These are phyloP conservation scores for Fusarium sp. DNA, from an alignment of 2,329 filamentous ascomycete genomes.

Conservation along the genomic window DNA sequence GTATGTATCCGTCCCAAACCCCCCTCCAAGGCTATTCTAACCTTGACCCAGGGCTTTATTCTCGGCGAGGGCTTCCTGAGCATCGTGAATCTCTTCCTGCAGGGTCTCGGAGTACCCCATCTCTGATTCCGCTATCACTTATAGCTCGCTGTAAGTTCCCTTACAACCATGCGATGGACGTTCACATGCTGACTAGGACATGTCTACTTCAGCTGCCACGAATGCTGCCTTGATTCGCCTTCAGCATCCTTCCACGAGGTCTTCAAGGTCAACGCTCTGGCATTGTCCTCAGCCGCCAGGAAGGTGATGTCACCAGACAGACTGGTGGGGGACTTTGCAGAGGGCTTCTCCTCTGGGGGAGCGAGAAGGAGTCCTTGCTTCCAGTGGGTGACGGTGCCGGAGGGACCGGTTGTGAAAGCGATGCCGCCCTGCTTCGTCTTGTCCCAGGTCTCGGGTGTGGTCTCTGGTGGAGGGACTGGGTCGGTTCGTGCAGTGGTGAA, in stretches of 20 bases:
- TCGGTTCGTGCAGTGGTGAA: slow-evolving; percentile 71
- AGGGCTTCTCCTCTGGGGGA: slow-evolving; percentile 63
- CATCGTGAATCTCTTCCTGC: slow-evolving; percentile 85
- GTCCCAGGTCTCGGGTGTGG: slow-evolving; percentile 69
- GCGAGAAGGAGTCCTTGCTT: slow-evolving; percentile 80
- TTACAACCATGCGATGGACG: background rate
- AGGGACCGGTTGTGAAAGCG: slow-evolving; percentile 89
- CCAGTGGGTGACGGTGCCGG: slow-evolving; percentile 84
- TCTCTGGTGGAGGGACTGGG: slow-evolving; percentile 58
- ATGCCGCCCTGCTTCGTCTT: slow-evolving; percentile 66
- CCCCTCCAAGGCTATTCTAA: slow-evolving; percentile 13
- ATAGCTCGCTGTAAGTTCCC: background rate
- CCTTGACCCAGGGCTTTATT: slow-evolving; percentile 72
- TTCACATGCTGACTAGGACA: background rate
- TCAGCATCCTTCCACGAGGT: slow-evolving; percentile 65
- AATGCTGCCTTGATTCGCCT: slow-evolving; percentile 54
- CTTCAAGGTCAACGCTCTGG: slow-evolving; percentile 71
- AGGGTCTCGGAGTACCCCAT: slow-evolving; percentile 79
- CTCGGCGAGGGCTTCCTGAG: slow-evolving; percentile 91
- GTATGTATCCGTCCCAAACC: slow-evolving; percentile 50
- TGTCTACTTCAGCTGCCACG: slow-evolving; percentile 59
- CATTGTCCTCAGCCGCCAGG: slow-evolving; percentile 71
- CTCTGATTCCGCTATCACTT: slow-evolving; percentile 52
- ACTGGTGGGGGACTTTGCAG: slow-evolving; percentile 57
- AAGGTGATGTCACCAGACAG: slow-evolving; percentile 75